These are phyloP conservation scores for Asterophora parasitica DNA, from an alignment of 768 basidiomycete species.

Conservation along the genomic window DNA sequence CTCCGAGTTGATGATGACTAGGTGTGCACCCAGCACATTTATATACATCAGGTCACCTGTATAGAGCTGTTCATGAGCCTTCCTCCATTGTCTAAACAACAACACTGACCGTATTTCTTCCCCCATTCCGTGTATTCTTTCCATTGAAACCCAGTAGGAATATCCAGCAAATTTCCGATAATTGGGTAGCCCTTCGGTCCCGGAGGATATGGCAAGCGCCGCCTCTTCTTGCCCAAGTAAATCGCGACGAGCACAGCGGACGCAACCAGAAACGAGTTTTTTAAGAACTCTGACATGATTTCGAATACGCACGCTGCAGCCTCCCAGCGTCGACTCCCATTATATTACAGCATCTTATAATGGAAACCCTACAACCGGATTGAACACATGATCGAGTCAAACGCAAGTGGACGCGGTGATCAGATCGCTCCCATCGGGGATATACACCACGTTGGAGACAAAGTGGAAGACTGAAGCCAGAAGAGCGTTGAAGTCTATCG, in stretches of 20 bases:
- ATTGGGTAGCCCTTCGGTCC: slow-evolving; percentile 17
- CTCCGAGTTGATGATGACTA: slow-evolving; percentile 14
- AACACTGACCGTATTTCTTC: slow-evolving; percentile 10
- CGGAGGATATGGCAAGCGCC: slow-evolving; percentile 10
- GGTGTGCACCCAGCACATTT: slow-evolving; percentile 10
- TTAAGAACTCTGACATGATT: not conserved
- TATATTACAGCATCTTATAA: not conserved
- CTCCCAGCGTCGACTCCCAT: not conserved
- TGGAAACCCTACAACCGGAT: too few relatives aligned
- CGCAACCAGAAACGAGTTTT: not conserved
- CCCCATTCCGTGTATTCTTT: slow-evolving; percentile 15
- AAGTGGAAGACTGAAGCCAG: too few relatives aligned
- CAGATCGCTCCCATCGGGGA: not conserved
- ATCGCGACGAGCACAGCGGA: not conserved
- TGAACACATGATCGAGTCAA: not conserved
- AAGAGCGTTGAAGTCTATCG: too few relatives aligned
- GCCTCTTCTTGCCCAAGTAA: not conserved
- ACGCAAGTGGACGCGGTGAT: not conserved
- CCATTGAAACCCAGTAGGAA: slow-evolving; percentile 20
- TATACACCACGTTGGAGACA: too few relatives aligned
- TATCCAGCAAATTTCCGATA: slow-evolving; percentile 22
- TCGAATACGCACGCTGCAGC: not conserved
- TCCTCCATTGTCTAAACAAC: not conserved
- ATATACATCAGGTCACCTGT: slow-evolving; percentile 13
- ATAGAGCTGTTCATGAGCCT: not conserved